phyloP scores from a whole-genome alignment of 192 early-diverging fungal species.

The Backusella macrospora region DNA sequence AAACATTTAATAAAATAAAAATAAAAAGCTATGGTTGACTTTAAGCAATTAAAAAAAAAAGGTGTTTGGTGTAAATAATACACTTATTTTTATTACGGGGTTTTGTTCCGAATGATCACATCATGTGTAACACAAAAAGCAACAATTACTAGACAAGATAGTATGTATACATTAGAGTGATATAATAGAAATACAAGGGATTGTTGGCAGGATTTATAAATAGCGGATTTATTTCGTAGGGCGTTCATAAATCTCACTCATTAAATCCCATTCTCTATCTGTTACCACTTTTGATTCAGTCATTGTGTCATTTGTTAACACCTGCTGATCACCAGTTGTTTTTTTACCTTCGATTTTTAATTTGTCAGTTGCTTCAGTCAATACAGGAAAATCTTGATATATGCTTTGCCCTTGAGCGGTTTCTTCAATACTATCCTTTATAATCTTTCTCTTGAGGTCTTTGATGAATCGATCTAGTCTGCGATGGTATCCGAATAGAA shows the following conservation, averaged over 20 bases:
- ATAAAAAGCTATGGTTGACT: not conserved
- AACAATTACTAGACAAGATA: not conserved
- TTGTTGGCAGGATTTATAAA: not conserved
- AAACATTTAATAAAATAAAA: not conserved
- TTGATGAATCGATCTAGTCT: conserved; percentile 43
- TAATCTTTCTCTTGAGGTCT: conserved; percentile 32
- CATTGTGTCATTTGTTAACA: not conserved
- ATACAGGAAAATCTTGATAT: conserved; percentile 19
- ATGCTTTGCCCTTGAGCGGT: not conserved
- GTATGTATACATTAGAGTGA: not conserved
- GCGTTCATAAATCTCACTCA: conserved; percentile 42
- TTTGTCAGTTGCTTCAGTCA: not conserved
- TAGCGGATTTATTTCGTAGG: not conserved
- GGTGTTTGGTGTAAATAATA: not conserved
- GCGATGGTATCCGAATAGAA: conserved; percentile 36
- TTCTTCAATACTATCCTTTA: conserved; percentile 12
- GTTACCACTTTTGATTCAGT: conserved; percentile 13
- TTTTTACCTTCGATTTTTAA: not conserved
- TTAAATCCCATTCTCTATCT: conserved; percentile 37
- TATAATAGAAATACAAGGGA: not conserved
- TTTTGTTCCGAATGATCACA: not conserved
- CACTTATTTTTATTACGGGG: not conserved
- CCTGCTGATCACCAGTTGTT: not conserved
- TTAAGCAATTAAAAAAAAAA: not conserved
- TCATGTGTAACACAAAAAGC: not conserved